Conservation (phyloP, 202 grass and related monocot species). For the Alloteropsis angusta region DNA sequence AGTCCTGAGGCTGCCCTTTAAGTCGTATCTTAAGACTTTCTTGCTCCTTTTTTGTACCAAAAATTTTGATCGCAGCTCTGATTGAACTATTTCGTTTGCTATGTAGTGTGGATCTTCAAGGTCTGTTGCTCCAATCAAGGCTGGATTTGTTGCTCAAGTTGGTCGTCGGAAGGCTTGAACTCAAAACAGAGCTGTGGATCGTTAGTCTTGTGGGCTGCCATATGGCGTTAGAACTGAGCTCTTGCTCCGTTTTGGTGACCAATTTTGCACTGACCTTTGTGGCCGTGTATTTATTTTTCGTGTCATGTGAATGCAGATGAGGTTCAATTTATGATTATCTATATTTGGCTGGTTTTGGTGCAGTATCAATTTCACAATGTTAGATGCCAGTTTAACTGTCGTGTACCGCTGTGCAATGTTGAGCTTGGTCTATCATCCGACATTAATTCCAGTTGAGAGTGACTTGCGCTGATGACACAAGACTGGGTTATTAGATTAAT, state of each 20-base stretch:
- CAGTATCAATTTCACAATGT: not conserved
- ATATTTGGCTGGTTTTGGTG: not conserved
- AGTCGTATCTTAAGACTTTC: not conserved
- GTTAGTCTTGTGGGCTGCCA: not conserved
- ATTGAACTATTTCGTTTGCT: not conserved
- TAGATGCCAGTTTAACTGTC: not conserved
- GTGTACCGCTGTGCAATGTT: not conserved
- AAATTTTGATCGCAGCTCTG: not conserved
- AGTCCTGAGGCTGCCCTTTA: not conserved
- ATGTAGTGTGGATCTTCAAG: conserved; percentile 82
- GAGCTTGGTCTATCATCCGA: not conserved
- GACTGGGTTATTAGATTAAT: too few relatives aligned
- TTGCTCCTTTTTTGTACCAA: not conserved
- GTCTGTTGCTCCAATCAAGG: conserved; percentile 83
- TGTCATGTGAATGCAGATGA: not conserved
- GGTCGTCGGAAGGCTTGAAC: conserved; percentile 39
- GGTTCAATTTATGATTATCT: not conserved
- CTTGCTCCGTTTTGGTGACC: not conserved
- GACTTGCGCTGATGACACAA: too few relatives aligned
- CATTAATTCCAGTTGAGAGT: not conserved
- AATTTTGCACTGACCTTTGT: conserved; percentile 17
- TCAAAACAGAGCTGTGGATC: not conserved
- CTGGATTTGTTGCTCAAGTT: conserved; percentile 85
- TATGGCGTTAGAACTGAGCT: not conserved
- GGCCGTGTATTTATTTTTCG: not conserved